Evolutionary conservation across 225 moss, liverwort and hornwort genomes (phyloP), one percentile per base, ranked within the genome.

Genomic region (Takakia lepidozioides): DNA sequence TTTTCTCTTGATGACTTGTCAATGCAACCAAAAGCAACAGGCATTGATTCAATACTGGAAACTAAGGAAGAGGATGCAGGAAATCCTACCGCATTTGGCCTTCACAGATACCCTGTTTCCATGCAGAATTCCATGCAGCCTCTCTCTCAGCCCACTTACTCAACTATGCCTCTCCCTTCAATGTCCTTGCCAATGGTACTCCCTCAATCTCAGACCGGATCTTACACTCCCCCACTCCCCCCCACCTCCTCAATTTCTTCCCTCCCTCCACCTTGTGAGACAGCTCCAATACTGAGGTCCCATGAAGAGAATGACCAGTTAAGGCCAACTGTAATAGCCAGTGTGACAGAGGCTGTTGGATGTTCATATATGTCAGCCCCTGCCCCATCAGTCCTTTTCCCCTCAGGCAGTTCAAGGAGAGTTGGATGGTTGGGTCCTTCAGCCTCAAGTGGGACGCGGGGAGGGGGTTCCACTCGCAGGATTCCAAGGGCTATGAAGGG

Each of bases 381-480:
- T 34, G 67, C 76, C 41, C 76, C 71, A 37, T 60, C 71, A 18
- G 55, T 58, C 18, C 65, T 69, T 43, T 65, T 59, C 43, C 25
- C 49, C 34, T 59, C 63, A 44, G 63, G 43, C 10, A 51, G 66
- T 10, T 71, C 66, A 16, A 69, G 78, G 37, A 56, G 78, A 55
- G 60, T 51, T 60, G 57, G 72, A 40, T 78, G 77, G 77, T 22
- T 73, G 29, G 78, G 78, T 52, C 55, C 68, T 47, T 66, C 78
- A 37, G 54, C 76, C 25, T 67, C 63, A 40, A 71, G 55, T 57
- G 63, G 32, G 32, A 67, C 65, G 27, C 51, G 78, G 32, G 77
- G 72, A 11, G 52, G 52, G 11, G 55, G 65, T 18, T 24, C 52
- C 20, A 68, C 64, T 22, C 73, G 78, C 20, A 69, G 78, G 37